Percentiles rank a stretch among this genome's conserved stretches.
Evolutionary conservation across 2,329 filamentous ascomycete genomes (phyloP).

Genomic region (Fusarium beomiforme): DNA sequence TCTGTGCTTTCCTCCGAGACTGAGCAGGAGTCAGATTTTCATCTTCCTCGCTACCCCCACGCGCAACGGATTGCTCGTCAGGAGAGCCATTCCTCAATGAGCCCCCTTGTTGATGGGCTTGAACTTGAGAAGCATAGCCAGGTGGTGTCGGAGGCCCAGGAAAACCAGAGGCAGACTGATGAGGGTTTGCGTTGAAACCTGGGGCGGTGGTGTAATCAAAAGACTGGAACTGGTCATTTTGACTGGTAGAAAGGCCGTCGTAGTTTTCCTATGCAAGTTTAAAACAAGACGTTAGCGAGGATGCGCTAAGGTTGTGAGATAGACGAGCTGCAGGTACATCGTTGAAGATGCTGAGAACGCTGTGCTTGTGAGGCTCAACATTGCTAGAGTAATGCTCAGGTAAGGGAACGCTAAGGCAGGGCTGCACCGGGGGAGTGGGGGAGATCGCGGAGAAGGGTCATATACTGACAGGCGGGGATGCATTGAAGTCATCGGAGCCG

Average conservation of each 20-base stretch:
- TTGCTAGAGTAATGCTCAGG: constrained; percentile 50
- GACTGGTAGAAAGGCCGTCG: constrained; percentile 54
- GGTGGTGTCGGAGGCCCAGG: constrained; percentile 64
- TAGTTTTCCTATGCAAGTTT: constrained; percentile 57
- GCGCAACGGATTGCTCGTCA: constrained; percentile 47
- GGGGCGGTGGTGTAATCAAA: constrained; percentile 53
- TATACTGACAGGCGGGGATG: constrained; percentile 64
- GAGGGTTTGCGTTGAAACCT: constrained; percentile 52
- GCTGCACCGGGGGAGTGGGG: constrained; percentile 41
- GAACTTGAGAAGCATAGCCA: constrained; percentile 48
- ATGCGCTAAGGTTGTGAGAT: constrained; percentile 15
- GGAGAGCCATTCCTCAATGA: constrained; percentile 36
- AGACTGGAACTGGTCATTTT: constrained; percentile 58
- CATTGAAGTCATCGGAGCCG: constrained; percentile 64
- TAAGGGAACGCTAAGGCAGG: constrained; percentile 46
- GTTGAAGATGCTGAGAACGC: constrained; percentile 9
- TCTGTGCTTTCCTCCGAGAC: constrained; percentile 69
- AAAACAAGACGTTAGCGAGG: constrained; percentile 21
- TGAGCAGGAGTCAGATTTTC: constrained; percentile 66
- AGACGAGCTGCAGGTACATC: constrained; percentile 25
- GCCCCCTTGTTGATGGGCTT: constrained; percentile 37
- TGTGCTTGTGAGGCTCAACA: constrained; percentile 21
- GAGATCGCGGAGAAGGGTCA: constrained; percentile 41
- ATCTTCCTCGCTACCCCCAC: constrained; percentile 64
- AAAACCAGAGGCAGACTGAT: constrained; percentile 48